These are phyloP conservation scores for Magnusiomyces tetraspermus DNA, from an alignment of 1,139 yeast genomes.

Conservation along the genomic window DNA sequence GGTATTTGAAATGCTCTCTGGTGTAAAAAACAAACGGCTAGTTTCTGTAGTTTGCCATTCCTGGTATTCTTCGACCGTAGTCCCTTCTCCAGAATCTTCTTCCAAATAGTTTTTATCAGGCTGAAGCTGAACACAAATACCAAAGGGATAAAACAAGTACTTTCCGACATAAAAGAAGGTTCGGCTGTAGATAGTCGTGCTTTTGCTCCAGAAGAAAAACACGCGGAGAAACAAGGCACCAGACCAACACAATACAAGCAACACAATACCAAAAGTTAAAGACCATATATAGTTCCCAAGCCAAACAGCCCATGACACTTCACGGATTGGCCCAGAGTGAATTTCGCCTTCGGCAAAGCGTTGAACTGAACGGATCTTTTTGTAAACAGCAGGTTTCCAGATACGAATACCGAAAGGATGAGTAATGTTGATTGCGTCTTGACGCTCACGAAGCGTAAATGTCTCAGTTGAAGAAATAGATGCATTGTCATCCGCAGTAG, in stretches of 20 bases:
- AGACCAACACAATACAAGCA: constrained; percentile 48
- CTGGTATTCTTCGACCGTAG: constrained; percentile 74
- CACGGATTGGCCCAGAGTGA: constrained; percentile 58
- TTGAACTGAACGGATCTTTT: constrained; percentile 86
- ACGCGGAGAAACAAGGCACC: constrained; percentile 39
- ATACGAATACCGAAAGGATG: constrained; percentile 98
- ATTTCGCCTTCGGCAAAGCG: constrained; percentile 88
- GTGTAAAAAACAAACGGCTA: constrained; percentile 63
- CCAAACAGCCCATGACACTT: constrained; percentile 54
- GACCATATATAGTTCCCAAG: constrained; percentile 75
- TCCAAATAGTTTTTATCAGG: constrained; percentile 71
- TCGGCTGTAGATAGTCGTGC: constrained; percentile 49
- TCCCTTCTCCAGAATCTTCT: constrained; percentile 86
- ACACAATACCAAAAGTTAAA: constrained; percentile 54
- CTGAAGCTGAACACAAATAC: constrained; percentile 71
- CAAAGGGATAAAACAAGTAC: constrained; percentile 78
- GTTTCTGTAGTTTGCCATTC: constrained; percentile 80
- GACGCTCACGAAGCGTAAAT: constrained; percentile 84
- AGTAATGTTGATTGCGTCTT: constrained; percentile 89
- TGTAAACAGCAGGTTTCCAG: constrained; percentile 96
- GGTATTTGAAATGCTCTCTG: constrained; percentile 3
- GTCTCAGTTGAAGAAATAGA: constrained; percentile 55
- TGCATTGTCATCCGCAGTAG: constrained; percentile 34
- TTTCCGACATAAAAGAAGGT: constrained; percentile 55
- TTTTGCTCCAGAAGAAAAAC: constrained; percentile 28